Base-by-base conservation (phyloP, 1,284 basidiomycete species). In the Puccinia horiana region DNA sequence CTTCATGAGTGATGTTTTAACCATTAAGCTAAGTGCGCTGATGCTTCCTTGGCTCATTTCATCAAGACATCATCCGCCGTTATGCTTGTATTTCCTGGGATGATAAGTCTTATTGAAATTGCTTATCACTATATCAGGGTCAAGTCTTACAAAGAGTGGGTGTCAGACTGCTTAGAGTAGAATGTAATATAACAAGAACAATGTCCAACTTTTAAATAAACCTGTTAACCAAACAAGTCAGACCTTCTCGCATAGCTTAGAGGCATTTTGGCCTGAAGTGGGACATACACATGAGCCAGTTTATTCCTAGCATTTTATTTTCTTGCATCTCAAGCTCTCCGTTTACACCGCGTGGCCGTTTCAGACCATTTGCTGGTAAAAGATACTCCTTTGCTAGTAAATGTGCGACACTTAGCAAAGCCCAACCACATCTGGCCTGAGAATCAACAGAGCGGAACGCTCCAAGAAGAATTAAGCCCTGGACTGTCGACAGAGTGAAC, bases 401-500 rank as follows among this genome's bases (percentile, higher is more conserved):
- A 23, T 81, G 69, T 16, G 78, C 78, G 20, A 81, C 78, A 29
- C 69, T 81, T 1, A 81, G 56, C 8, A 72, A 63, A 12, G 78
- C 65, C 78, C 78, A 81, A 26, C 78, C 78, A 23, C 67, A 70
- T 73, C 78, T 69, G 35, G 78, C 69, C 56, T 81, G 78, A 42
- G 44, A 61, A 73, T 81, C 78, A 26, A 81, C 54, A 32, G 78
- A 72, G 12, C 78, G 78, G 56, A 81, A 81, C 23, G 67, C 78
- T 42, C 52, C 78, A 11, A 81, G 69, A 49, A 81, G 63, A 1
- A 73, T 58, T 29, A 81, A 69, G 44, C 44, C 78, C n/a, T 73
- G 78, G 11, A 81, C 78, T 44, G 52, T 74, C 29, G 69, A 42
- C n/a, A 73, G 52, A 14, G 78, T 70, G 23, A 29, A 44, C 44